Evolutionary conservation across 805 yeast genomes (phyloP), one percentile per base, ranked within the genome.

Genomic region (Candida stauntonica): DNA sequence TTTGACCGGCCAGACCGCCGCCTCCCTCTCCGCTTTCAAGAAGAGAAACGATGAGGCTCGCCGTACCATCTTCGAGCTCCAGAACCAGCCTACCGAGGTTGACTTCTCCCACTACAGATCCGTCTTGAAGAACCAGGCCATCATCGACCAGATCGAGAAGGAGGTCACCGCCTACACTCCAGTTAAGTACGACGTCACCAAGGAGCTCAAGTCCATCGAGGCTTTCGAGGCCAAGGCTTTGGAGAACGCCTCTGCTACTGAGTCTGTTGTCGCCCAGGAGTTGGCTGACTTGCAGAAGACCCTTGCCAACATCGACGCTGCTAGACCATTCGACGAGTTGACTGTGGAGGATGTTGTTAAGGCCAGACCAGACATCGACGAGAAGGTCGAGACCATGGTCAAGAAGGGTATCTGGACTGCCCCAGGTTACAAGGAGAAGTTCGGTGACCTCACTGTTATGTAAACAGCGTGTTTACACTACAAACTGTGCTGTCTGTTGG

Each of bases 1-100:
- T 44, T 76, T 93, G 61, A 79, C 96, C 45, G 99, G 99, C 47
- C 70, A 81, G 61, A 93, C 99, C 47, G 95, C 96, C 44, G 61
- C 85, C 38, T 78, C 95, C 31, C 73, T 93, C 64, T 78, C 93
- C 38, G 77, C 95, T 21, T 93, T 93, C 83, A 89, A 89, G 72
- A 91, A 93, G 86, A 86, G 99, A 78, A 83, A 88, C 67, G 99
- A 93, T 61, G 98, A 93, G 65, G 98, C 98, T 54, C 84, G 88
- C 73, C 82, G 86, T 71, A 76, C 75, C 57, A 70, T 86, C 55
- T 68, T 73, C 54, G 82, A 79, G 48, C 73, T 91, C 54, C 72
- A 79, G 61, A 69, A 73, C 50, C 91, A 86, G 68, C 68, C 88
- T 47, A 73, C 86, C 42, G 70, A 69, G 28, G 87, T 93, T 48